Conservation (phyloP, 768 basidiomycete species). For the Boletus coccyginus region DNA sequence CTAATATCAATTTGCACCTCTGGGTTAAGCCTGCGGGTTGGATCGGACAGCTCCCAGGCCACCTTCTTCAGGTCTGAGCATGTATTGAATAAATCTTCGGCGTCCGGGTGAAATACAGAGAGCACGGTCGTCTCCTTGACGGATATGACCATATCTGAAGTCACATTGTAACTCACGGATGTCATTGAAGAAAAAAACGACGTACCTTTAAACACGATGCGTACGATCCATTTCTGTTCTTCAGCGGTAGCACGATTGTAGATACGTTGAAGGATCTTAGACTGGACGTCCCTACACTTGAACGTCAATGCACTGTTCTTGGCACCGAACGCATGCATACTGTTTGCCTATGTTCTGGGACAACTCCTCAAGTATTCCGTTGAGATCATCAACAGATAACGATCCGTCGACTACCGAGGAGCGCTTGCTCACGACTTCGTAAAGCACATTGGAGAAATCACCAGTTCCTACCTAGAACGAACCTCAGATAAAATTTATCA, state of each 20-base stretch:
- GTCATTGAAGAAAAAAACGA: background rate
- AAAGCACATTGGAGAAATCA: constrained; percentile 85
- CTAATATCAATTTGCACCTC: constrained; percentile 37
- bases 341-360: constrained; percentile 70
- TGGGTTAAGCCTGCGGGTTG: constrained; percentile 58
- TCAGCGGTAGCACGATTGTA: constrained; percentile 78
- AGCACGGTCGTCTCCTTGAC: constrained; percentile 95
- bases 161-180: background rate
- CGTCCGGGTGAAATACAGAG: constrained; percentile 89
- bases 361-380: constrained; percentile 76
- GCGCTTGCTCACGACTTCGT: constrained; percentile 81
- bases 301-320: constrained; percentile 5
- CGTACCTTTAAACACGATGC: constrained; percentile 90
- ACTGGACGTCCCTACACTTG: constrained; percentile 63
- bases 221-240: constrained; percentile 95
- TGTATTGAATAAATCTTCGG: constrained; percentile 91
- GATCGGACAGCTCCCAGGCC: constrained; percentile 84
- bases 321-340: constrained; percentile 38
- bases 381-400: constrained; percentile 80
- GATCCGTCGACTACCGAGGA: constrained; percentile 76
- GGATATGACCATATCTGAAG: constrained; percentile 82
- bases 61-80: constrained; percentile 96
- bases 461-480: constrained; percentile 62
- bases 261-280: constrained; percentile 70
- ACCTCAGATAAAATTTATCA: background rate